Percentiles rank a stretch among this genome's conserved stretches.
phyloP scores from a whole-genome alignment of 257 asterid species.

The Solanum megistacrolobum region DNA sequence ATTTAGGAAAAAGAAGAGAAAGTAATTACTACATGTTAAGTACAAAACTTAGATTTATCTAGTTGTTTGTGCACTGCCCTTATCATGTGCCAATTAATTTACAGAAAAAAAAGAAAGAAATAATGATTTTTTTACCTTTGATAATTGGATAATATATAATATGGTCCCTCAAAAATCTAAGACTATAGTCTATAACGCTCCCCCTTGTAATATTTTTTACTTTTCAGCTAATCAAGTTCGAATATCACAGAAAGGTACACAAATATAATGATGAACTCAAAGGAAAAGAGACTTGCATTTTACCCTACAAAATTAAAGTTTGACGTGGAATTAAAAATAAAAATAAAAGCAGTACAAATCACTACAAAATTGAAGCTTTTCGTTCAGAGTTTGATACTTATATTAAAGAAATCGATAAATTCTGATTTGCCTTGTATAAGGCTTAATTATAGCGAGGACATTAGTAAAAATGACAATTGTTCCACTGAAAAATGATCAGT shows the following conservation, averaged over 20 bases:
- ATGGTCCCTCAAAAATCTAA: conserved; percentile 2
- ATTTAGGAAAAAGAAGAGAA: conserved; percentile 8
- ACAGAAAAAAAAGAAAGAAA: not conserved
- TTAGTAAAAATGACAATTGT: not conserved
- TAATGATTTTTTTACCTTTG: not conserved
- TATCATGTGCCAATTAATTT: conserved; percentile 28
- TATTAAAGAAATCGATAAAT: not conserved
- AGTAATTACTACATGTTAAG: conserved; percentile 14
- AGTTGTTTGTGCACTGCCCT: conserved; percentile 47
- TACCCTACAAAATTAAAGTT: conserved; percentile 27
- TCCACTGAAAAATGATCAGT: not conserved
- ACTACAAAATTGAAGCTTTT: too few species aligned
- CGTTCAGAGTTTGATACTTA: fast-evolving
- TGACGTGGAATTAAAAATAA: not conserved
- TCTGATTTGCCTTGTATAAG: too few species aligned
- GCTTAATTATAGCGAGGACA: not conserved
- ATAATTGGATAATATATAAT: not conserved
- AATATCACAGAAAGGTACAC: conserved; percentile 21
- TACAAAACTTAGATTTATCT: conserved; percentile 22
- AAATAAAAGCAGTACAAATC: not conserved
- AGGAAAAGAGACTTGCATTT: conserved; percentile 29
- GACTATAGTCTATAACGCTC: conserved; percentile 31
- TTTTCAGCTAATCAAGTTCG: conserved; percentile 20
- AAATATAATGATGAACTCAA: conserved; percentile 23
- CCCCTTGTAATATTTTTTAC: conserved; percentile 18